phyloP scores from a whole-genome alignment of 2,329 filamentous ascomycete species.

The Fusarium drepaniforme region DNA sequence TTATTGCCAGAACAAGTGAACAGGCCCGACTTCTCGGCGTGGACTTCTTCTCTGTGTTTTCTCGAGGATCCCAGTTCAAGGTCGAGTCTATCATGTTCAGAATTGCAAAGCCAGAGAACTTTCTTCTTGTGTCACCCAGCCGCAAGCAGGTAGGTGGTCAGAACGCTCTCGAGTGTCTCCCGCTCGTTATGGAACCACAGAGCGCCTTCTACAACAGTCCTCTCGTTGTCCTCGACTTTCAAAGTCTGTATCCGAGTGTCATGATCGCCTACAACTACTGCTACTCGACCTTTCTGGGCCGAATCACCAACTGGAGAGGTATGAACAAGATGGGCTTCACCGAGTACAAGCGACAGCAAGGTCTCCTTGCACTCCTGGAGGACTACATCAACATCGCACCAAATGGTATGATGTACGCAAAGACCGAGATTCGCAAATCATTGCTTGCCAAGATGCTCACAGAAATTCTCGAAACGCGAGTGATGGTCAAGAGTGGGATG shows the following conservation, averaged over 20 bases:
- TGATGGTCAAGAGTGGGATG: constrained; percentile 99
- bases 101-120: constrained; percentile 97
- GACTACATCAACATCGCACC: constrained; percentile 93
- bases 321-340: constrained; percentile 95
- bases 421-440: constrained; percentile 86
- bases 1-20: constrained; percentile 90
- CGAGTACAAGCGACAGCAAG: constrained; percentile 82
- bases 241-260: constrained; percentile 94
- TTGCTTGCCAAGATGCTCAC: constrained; percentile 95
- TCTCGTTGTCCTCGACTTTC: constrained; percentile 92
- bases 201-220: constrained; percentile 95
- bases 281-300: constrained; percentile 94
- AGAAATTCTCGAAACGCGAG: constrained; percentile 93
- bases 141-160: constrained; percentile 93
- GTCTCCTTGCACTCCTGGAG: constrained; percentile 81
- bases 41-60: constrained; percentile 97
- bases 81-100: constrained; percentile 99
- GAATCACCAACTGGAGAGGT: constrained; percentile 89
- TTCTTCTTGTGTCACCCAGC: constrained; percentile 89
- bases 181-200: constrained; percentile 96
- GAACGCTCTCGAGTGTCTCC: constrained; percentile 93
- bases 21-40: constrained; percentile 93
- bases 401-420: constrained; percentile 97
- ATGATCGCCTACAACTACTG: constrained; percentile 99
- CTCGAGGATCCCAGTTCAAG: constrained; percentile 96